These are phyloP conservation scores for Silene uniflora DNA, from an alignment of 148 eudicot species.

Conservation along the genomic window DNA sequence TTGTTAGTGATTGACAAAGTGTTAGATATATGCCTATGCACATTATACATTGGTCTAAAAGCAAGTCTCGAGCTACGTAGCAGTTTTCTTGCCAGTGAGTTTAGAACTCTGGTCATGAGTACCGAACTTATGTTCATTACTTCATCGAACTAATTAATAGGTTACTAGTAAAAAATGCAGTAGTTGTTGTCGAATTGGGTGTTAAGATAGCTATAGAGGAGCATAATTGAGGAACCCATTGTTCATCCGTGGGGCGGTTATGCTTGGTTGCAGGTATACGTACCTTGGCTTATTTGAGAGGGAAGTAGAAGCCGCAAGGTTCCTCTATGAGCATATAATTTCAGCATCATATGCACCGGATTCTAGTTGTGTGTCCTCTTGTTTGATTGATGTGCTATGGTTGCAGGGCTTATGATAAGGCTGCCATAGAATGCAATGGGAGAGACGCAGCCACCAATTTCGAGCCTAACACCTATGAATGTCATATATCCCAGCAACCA, in stretches of 20 bases:
- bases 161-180: no score
- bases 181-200: not conserved
- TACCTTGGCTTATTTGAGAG: conserved; percentile 87
- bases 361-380: not conserved
- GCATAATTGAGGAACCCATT: conserved; percentile 20
- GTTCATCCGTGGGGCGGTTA: conserved; percentile 45
- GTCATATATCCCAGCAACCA: conserved; percentile 34
- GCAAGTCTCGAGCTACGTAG: no score
- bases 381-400: conserved; percentile 18
- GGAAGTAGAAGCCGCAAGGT: conserved; percentile 88
- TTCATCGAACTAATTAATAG: no score
- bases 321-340: conserved; percentile 32
- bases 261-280: conserved; percentile 75
- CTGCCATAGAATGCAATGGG: conserved; percentile 66
- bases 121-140: no score
- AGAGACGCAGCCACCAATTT: conserved; percentile 68
- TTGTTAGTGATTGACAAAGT: not conserved
- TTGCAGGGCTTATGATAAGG: conserved; percentile 80
- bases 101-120: no score
- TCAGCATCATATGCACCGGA: not conserved
- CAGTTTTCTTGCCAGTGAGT: no score
- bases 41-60: no score
- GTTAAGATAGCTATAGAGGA: conserved; percentile 20
- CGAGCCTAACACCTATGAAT: conserved; percentile 46
- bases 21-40: no score